These are phyloP conservation scores for Rosa lucieae DNA, from an alignment of 306 rosid species.

Conservation along the genomic window DNA sequence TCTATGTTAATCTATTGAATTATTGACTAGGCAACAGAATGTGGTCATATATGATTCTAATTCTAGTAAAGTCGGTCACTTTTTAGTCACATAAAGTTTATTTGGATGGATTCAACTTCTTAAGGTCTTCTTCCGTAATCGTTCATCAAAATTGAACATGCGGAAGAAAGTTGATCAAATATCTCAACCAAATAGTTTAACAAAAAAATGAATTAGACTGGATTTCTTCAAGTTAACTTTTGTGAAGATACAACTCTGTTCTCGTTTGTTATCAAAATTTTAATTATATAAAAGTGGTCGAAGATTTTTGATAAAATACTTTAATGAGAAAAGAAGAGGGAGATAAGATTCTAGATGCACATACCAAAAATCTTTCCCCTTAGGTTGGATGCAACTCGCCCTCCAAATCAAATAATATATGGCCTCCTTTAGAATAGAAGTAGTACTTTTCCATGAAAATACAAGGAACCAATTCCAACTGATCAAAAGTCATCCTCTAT, in stretches of 20 bases:
- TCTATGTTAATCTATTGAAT: neutral
- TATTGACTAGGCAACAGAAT: neutral
- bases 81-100: neutral
- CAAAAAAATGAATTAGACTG: neutral
- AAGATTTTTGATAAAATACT: neutral
- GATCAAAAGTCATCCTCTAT: neutral
- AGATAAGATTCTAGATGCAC: neutral
- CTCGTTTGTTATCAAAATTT: neutral
- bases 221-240: neutral
- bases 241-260: neutral
- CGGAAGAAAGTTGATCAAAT: neutral
- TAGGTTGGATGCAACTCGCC: slow-evolving; percentile 3
- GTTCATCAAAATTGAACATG: neutral
- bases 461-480: slow-evolving; percentile 12
- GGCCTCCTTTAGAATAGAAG: neutral
- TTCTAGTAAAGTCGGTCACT: neutral
- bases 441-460: slow-evolving; percentile 5
- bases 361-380: neutral
- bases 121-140: no score
- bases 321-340: neutral
- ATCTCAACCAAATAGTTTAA: neutral
- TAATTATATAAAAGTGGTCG: neutral
- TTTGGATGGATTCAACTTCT: neutral
- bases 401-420: slow-evolving; percentile 9
- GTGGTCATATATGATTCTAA: neutral